Evolutionary conservation across 1,284 basidiomycete genomes (phyloP), one percentile per base, ranked within the genome.

Genomic region (Ceratobasidium sp.): DNA sequence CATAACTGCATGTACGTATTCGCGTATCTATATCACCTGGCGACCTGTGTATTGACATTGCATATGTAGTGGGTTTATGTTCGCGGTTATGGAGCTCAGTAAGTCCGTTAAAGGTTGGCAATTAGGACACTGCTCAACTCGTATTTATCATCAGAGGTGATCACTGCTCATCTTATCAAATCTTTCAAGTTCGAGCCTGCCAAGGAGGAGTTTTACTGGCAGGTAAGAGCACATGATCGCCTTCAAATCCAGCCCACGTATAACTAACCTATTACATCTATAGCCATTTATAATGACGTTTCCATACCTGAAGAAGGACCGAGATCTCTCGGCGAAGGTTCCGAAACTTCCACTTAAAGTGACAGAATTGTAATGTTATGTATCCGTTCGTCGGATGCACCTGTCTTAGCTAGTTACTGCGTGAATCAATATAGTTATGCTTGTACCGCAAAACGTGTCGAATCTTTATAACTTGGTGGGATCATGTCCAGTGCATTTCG

Each of bases 51-150:
- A n/a, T n/a, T n/a, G n/a, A n/a, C n/a, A n/a, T n/a, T n/a, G n/a
- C n/a, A n/a, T n/a, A n/a, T n/a, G n/a, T n/a, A n/a, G 55, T n/a
- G n/a, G n/a, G n/a, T n/a, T n/a, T n/a, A n/a, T n/a, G n/a, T 57
- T 57, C 45, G 55, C 55, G 12, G 35, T 57, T 3, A 43, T 57
- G 55, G 55, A 57, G 31, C 22, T 43, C 40, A 57, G 55, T 57
- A 43, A 35, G 38, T 42, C 8, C 5, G n/a, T 22, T 29, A 12
- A 57, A 27, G 2, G 27, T 2, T 43, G 2, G 17, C 35, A 40
- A 17, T 22, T 29, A 7, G 15, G 8, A 15, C 20, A 12, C 20
- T 25, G 17, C 10, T 42, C 12, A 38, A 22, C n/a, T 5, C n/a
- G 4, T 15, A 8, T 35, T 2, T 25, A 7, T 15, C 32, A 7